These are phyloP conservation scores for Salisapilia sapeloensis DNA, from an alignment of 352 stramenopile species.

Conservation along the genomic window DNA sequence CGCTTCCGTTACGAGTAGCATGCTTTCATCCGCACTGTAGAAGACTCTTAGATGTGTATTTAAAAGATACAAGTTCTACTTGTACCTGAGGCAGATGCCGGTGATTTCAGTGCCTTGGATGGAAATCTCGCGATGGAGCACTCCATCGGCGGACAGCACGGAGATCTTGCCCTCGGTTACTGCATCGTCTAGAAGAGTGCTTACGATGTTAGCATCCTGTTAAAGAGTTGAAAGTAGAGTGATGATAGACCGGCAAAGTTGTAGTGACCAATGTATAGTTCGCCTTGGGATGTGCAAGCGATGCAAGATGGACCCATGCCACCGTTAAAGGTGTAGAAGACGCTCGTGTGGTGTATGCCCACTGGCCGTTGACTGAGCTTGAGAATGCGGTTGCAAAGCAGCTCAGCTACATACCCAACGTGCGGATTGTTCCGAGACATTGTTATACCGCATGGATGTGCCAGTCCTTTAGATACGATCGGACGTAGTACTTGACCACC, in stretches of 20 bases:
- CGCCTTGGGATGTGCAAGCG: conserved; percentile 30
- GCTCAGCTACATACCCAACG: conserved; percentile 54
- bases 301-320: conserved; percentile 63
- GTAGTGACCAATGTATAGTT: conserved; percentile 69
- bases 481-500: conserved; percentile 61
- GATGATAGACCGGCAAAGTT: conserved; percentile 46
- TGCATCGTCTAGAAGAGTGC: conserved; percentile 7
- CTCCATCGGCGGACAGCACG: conserved; percentile 28
- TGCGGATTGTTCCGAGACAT: conserved; percentile 14
- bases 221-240: not conserved
- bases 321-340: conserved; percentile 74
- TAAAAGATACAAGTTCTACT: not conserved
- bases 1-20: conserved; percentile 58
- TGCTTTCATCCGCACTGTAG: conserved; percentile 24
- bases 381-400: conserved; percentile 66
- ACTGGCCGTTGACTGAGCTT: conserved; percentile 38
- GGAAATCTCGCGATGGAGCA: conserved; percentile 22
- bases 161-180: conserved; percentile 41
- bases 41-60: not conserved
- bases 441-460: conserved; percentile 56
- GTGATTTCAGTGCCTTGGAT: conserved; percentile 58
- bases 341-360: conserved; percentile 53
- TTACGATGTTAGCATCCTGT: not conserved
- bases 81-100: conserved; percentile 51
- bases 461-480: conserved; percentile 53